Evolutionary conservation across 768 basidiomycete genomes (phyloP), one percentile per base, ranked within the genome.

Genomic region (Tricholoma sp.): DNA sequence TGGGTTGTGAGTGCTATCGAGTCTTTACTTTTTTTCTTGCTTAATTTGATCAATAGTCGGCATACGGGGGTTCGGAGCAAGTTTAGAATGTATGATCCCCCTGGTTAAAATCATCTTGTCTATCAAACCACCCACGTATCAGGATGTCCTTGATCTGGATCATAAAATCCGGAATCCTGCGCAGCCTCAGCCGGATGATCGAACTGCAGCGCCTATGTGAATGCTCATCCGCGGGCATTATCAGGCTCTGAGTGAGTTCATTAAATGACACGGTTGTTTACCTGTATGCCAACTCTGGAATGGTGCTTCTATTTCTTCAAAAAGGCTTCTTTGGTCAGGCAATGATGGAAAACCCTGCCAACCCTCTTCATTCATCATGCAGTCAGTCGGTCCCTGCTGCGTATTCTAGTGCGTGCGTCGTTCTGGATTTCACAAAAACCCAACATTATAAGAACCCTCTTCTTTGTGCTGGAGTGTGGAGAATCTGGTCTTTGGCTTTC

Each of bases 281-380:
- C 41, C 43, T 16, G n/a, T 56, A 18, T 61, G 62, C 59, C 58
- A 50, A 58, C 27, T 11, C 58, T 39, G 22, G 18, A 19, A 59
- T 32, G 83, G 82, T 82, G 64, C 71, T 83, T 11, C 60, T 85
- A 52, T 81, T 76, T 63, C 69, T 85, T 12, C 84, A 85, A 64
- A 75, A 83, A 51, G 74, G 76, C n/a, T 83, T 77, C 65, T 84
- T 85, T 62, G 81, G 80, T 9, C 80, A 81, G 63, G 83, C 80
- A 5, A 72, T 85, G 67, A 67, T 74, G 2, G 77, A 80, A 56
- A 65, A 78, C 56, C 74, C 80, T 0, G 63, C 69, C 1, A 73
- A 82, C 59, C 82, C 84, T 0, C 62, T 82, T 59, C 66, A 67
- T 50, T 79, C 77, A 53, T 75, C 77, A 5, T 79, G 79, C 59